phyloP scores from a whole-genome alignment of 768 basidiomycete genomes.

The Vararia minispora region DNA sequence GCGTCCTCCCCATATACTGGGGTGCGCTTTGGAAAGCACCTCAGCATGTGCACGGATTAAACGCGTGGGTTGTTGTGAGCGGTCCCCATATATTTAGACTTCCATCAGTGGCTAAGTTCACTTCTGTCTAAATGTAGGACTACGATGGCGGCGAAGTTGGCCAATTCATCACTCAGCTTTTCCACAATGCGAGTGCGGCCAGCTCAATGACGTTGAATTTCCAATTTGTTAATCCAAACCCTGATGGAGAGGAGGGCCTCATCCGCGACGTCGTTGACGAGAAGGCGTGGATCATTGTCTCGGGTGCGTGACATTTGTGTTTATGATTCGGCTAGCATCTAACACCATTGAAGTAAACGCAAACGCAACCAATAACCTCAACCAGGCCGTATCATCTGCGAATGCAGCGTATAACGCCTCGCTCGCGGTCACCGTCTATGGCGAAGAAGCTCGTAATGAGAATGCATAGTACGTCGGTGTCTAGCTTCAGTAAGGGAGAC shows the following conservation, averaged over 20 bases:
- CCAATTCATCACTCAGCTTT: constrained; percentile 29
- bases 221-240: constrained; percentile 31
- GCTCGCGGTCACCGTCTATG: constrained; percentile 36
- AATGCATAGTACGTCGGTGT: constrained; percentile 35
- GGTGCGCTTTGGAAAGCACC: constrained; percentile 40
- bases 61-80: constrained; percentile 50
- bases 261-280: constrained; percentile 36
- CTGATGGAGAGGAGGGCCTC: constrained; percentile 32
- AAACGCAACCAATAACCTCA: constrained; percentile 18
- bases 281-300: constrained; percentile 41
- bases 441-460: constrained; percentile 42
- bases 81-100: background rate
- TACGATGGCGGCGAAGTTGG: constrained; percentile 50
- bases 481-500: background rate
- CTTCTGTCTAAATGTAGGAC: constrained; percentile 28
- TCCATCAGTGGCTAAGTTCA: background rate
- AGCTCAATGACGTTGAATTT: constrained; percentile 35
- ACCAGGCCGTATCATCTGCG: constrained; percentile 11
- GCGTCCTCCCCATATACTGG: constrained; percentile 49
- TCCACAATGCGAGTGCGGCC: constrained; percentile 18
- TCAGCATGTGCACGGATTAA: constrained; percentile 26
- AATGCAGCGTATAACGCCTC: constrained; percentile 38
- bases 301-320: constrained; percentile 28
- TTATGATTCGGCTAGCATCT: no score
- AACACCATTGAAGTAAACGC: constrained; percentile 26